Percentiles rank a stretch among this genome's conserved stretches.
Conservation (phyloP, 2,329 filamentous ascomycete genomes). For the Fusarium burgessii region DNA sequence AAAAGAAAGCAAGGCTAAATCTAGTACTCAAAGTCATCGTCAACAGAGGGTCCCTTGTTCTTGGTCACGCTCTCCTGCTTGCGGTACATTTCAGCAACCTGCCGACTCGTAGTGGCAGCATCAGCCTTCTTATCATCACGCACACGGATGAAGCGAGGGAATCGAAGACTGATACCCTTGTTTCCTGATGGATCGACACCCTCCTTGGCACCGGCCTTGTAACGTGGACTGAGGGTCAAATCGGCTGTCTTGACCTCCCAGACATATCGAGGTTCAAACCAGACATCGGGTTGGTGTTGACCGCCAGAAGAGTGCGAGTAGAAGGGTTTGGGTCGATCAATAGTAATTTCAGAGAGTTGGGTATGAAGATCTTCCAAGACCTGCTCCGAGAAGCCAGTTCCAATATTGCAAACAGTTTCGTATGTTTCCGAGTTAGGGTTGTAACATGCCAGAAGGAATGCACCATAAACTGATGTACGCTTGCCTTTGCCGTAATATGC, state of each 20-base stretch:
- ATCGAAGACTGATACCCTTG: conserved; percentile 87
- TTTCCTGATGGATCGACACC: conserved; percentile 78
- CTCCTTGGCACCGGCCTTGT: conserved; percentile 89
- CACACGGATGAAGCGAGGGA: conserved; percentile 91
- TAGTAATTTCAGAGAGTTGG: conserved; percentile 79
- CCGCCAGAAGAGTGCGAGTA: conserved; percentile 86
- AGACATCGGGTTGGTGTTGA: conserved; percentile 97
- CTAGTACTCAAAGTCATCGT: conserved; percentile 98
- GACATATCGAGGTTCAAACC: conserved; percentile 94
- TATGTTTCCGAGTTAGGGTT: conserved; percentile 84
- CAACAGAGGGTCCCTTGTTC: conserved; percentile 85
- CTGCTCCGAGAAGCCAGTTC: conserved; percentile 96
- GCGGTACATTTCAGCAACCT: conserved; percentile 96
- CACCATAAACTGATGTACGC: conserved; percentile 93
- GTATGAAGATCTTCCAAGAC: conserved; percentile 88
- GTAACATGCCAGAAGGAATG: conserved; percentile 95
- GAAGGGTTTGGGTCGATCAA: conserved; percentile 93
- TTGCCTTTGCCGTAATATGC: conserved; percentile 96
- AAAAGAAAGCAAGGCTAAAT: neutral
- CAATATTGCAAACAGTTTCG: conserved; percentile 98
- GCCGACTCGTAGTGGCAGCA: conserved; percentile 83
- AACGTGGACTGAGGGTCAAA: conserved; percentile 89
- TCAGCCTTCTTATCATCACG: conserved; percentile 97
- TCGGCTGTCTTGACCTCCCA: conserved; percentile 99
- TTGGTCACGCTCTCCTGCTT: conserved; percentile 93